Base-by-base conservation (phyloP, 768 basidiomycete species). In the Boletus reticuloceps region DNA sequence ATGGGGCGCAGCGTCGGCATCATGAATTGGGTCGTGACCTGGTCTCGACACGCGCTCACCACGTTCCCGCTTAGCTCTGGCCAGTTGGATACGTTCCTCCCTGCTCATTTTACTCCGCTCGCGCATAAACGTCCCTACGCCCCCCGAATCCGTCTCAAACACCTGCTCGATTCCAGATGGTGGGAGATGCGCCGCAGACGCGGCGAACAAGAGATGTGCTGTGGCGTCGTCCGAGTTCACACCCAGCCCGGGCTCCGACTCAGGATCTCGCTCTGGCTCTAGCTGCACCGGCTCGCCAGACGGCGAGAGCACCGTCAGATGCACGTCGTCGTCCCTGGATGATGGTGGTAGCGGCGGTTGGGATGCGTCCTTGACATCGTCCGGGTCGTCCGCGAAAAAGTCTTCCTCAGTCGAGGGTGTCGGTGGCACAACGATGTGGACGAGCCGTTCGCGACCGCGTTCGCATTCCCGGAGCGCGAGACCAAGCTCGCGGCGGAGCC, bases 381-480 rank as follows among this genome's bases (percentile, higher is more conserved):
- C 36, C 5, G 2, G 17, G 12, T 45, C 37, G 1, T 61, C 53
- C 2, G 13, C 16, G 6, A 17, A 11, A 0, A 32, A 16, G 0
- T 54, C 75, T n/a, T 82, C 80, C 47, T 81, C 81, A 42, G 69
- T 51, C 58, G 62, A 14, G 39, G 67, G 60, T 32, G 67, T 59
- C 5, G 74, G 71, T 1, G 84, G 83, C n/a, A 75, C 66, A 5
- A 89, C 69, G 51, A 87, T 71, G 47, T 82, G 79, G 2, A 85
- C 60, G 32, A 93, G 73, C 17, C 80, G 79, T 39, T 83, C 85
- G 17, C 87, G 75, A 0, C 91, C 91, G 9, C 91, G 81, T 69
- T 93, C 91, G 64, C 89, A 93, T 63, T 93, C 91, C 8, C 90
- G 74, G 31, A 93, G 71, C 1, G 89, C 91, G 22, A 87, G 69